Conservation (phyloP, 176 grass and related monocot species). For the Poa pratensis region DNA sequence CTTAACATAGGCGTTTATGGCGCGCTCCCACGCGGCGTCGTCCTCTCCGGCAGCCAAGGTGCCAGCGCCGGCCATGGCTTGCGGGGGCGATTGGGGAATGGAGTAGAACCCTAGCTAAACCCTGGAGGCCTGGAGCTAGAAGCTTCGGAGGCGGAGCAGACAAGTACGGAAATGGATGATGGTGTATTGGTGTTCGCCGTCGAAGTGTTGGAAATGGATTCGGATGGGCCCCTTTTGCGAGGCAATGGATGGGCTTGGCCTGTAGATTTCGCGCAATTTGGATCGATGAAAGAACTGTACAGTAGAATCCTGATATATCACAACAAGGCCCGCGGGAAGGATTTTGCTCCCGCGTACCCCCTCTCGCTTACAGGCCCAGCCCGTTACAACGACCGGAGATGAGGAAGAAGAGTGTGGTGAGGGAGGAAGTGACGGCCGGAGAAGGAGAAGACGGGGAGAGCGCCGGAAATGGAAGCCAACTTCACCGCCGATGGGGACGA, state of each 20-base stretch:
- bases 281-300: too few species aligned
- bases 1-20: slow-evolving; percentile 50
- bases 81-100: not conserved
- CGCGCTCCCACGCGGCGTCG: slow-evolving; percentile 59
- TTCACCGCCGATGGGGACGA: too few species aligned
- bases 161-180: slow-evolving; percentile 9
- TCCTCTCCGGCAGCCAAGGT: slow-evolving; percentile 37
- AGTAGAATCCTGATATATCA: too few species aligned
- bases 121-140: slow-evolving; percentile 33
- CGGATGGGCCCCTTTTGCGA: slow-evolving; percentile 18
- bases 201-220: not conserved
- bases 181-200: not conserved
- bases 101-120: slow-evolving; percentile 54
- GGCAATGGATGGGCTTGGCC: not conserved
- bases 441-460: too few species aligned
- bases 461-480: too few species aligned
- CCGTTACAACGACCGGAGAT: too few species aligned
- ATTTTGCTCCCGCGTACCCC: too few species aligned
- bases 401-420: too few species aligned
- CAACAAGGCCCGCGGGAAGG: too few species aligned
- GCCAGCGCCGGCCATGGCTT: slow-evolving; percentile 32
- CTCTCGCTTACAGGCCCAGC: too few species aligned
- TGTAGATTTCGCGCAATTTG: too few species aligned
- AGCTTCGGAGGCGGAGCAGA: not conserved
- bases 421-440: too few species aligned